Evolutionary conservation across 2,329 filamentous ascomycete species (phyloP).

Genomic region (Alternaria rosae): DNA sequence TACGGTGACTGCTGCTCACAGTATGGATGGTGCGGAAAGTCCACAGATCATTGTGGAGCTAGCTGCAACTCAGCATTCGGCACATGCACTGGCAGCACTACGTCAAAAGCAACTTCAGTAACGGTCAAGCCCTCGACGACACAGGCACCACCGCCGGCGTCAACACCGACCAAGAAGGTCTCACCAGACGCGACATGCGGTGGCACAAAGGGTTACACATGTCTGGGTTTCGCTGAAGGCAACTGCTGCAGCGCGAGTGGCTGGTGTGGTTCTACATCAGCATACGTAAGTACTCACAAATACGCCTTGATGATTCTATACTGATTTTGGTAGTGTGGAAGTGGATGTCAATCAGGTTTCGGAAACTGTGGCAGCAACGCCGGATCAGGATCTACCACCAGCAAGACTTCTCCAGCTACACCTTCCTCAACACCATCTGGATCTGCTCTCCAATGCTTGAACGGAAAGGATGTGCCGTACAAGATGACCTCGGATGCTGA

Average conservation of each 20-base stretch:
- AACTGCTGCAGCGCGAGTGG: slow-evolving; percentile 54
- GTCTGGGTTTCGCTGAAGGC: slow-evolving; percentile 25
- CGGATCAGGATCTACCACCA: slow-evolving; percentile 19
- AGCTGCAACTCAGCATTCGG: slow-evolving; percentile 29
- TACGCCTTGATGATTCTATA: slow-evolving; percentile 8
- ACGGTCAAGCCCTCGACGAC: slow-evolving; percentile 12
- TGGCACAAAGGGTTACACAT: slow-evolving; percentile 45
- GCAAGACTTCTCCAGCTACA: slow-evolving; percentile 22
- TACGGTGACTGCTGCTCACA: slow-evolving; percentile 57
- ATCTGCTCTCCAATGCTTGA: slow-evolving; percentile 39
- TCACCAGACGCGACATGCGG: slow-evolving; percentile 29
- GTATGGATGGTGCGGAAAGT: slow-evolving; percentile 50
- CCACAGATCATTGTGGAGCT: slow-evolving; percentile 36
- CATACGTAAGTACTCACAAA: slow-evolving; percentile 5
- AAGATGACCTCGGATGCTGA: slow-evolving; percentile 35
- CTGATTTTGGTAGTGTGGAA: slow-evolving; percentile 34
- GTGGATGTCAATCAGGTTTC: slow-evolving; percentile 42
- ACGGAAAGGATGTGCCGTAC: slow-evolving; percentile 44
- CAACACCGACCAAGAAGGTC: slow-evolving; percentile 39
- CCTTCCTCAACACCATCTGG: slow-evolving; percentile 20
- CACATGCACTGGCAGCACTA: slow-evolving; percentile 28
- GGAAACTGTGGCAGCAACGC: slow-evolving; percentile 37
- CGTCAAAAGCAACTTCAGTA: slow-evolving; percentile 6
- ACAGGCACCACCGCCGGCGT: slow-evolving; percentile 23
- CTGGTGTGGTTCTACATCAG: slow-evolving; percentile 49